A percentile compares a stretch with the other conserved stretches of the same genome.
Conservation (phyloP, 2,329 filamentous ascomycete species). For the Domatiomyces catenatus region DNA sequence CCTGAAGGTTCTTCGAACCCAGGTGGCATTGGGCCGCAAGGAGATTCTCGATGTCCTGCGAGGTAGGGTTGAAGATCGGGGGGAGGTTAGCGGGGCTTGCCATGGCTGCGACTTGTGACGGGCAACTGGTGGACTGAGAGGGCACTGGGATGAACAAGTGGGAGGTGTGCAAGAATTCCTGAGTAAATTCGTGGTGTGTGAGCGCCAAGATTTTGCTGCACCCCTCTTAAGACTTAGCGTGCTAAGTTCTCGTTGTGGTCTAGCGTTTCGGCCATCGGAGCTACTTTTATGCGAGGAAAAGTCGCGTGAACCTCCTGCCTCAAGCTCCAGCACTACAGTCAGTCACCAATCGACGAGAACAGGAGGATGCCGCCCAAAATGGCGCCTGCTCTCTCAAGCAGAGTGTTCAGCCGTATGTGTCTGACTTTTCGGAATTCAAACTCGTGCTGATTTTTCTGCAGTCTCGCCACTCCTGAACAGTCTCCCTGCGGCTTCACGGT, state of each 20-base stretch:
- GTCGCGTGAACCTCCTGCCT: background rate
- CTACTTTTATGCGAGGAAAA: conserved; percentile 6
- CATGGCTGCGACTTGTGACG: conserved; percentile 32
- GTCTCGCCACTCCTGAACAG: conserved; percentile 14
- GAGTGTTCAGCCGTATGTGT: conserved; percentile 13
- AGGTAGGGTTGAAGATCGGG: conserved; percentile 88
- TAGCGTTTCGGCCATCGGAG: conserved; percentile 2
- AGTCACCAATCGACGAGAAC: background rate
- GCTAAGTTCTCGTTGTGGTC: conserved; percentile 2
- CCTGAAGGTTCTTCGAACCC: conserved; percentile 97
- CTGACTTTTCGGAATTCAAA: background rate
- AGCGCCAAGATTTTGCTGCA: background rate
- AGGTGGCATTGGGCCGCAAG: conserved; percentile 93
- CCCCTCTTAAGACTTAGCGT: background rate
- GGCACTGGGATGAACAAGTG: conserved; percentile 1
- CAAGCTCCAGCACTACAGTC: background rate
- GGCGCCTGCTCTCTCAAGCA: conserved; percentile 5
- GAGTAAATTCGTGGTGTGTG: background rate
- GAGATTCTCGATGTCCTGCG: conserved; percentile 98
- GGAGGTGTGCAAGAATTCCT: conserved; percentile 2
- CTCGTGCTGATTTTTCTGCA: conserved; percentile 6
- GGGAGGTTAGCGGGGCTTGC: conserved; percentile 83
- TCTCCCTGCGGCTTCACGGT: conserved; percentile 11
- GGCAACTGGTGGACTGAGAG: conserved; percentile 3
- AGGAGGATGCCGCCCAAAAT: conserved; percentile 12